Evolutionary conservation across 2,329 filamentous ascomycete genomes (phyloP), one percentile per base, ranked within the genome.

Genomic region (Whalleya microplaca): DNA sequence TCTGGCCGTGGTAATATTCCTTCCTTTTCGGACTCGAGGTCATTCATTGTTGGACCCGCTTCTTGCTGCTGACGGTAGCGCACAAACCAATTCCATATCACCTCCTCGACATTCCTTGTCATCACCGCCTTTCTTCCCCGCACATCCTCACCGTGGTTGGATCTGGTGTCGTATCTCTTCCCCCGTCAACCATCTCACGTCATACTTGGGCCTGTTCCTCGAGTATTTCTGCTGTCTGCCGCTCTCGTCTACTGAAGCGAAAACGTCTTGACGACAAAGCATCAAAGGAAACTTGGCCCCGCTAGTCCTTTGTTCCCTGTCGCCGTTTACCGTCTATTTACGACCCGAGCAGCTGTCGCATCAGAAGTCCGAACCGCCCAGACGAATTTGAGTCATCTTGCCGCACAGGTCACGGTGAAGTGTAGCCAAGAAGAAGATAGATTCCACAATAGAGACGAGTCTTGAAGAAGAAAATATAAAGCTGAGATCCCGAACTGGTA

Each of bases 391-490:
- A 57, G 63, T 54, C 46, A 62, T 59, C 55, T 56, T 63, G 61
- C 64, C 65, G 66, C 69, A 69, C 70, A 65, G 69, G 67, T 64
- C 66, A 66, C 67, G 65, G 68, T 70, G 69, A 66, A 67, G 69
- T 72, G 70, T 69, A 68, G 62, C 55, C 64, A 64, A 27, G 63
- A 56, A 59, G 45, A 66, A 65, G 55, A 62, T 61, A 62, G 60
- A 68, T 51, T 59, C 56, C 61, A 63, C 64, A 58, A 63, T 58
- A 66, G 66, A 71, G 66, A 71, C 58, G 66, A 69, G 63, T 64
- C 52, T 53, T 61, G 45, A 58, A 62, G 45, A 59, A 48, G 54
- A 62, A 47, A 66, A 56, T 63, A 42, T 51, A 56, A 62, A 59
- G 60, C 55, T 58, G 54, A 62, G 46, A 14, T 29, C 16, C 20